phyloP scores from a whole-genome alignment of 805 yeast species.

The Yarrowia osloensis region DNA sequence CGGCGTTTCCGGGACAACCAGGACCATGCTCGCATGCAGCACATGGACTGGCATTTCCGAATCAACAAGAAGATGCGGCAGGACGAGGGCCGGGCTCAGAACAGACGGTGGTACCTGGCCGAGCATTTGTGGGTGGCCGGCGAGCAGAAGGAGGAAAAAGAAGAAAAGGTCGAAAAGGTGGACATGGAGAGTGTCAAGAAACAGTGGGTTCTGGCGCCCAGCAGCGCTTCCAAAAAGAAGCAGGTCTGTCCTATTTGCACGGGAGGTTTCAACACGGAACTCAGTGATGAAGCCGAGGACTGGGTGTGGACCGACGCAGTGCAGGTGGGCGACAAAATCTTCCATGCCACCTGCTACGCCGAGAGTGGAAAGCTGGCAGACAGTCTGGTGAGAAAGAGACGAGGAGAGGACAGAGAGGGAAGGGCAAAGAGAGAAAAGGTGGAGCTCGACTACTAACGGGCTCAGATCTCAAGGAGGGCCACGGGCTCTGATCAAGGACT shows the following conservation, averaged over 20 bases:
- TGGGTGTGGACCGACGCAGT: slow-evolving; percentile 80
- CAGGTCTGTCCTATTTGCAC: slow-evolving; percentile 69
- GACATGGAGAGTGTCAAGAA: slow-evolving; percentile 44
- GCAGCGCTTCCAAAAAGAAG: slow-evolving; percentile 58
- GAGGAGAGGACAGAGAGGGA: not conserved
- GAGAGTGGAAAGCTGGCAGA: slow-evolving; percentile 50
- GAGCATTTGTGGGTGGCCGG: slow-evolving; percentile 72
- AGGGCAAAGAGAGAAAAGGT: slow-evolving; percentile 4
- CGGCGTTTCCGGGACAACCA: slow-evolving; percentile 60
- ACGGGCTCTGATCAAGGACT: no score
- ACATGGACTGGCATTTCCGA: slow-evolving; percentile 95
- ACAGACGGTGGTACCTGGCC: slow-evolving; percentile 79
- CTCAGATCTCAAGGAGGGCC: no score
- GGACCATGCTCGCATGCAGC: slow-evolving; percentile 52
- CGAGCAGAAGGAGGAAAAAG: slow-evolving; percentile 50
- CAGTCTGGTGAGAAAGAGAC: slow-evolving; percentile 7
- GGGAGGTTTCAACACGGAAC: slow-evolving; percentile 63
- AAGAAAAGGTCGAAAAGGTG: slow-evolving; percentile 33
- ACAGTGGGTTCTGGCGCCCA: slow-evolving; percentile 66
- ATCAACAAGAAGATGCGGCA: slow-evolving; percentile 74
- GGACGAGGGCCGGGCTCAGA: slow-evolving; percentile 52
- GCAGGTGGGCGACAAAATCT: slow-evolving; percentile 50
- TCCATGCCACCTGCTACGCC: slow-evolving; percentile 68
- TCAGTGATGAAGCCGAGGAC: slow-evolving; percentile 73
- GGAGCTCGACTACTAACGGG: slow-evolving; percentile 2